Evolutionary conservation across 495 filamentous ascomycete genomes (phyloP), one percentile per base, ranked within the genome.

Genomic region (Podospora didyma): DNA sequence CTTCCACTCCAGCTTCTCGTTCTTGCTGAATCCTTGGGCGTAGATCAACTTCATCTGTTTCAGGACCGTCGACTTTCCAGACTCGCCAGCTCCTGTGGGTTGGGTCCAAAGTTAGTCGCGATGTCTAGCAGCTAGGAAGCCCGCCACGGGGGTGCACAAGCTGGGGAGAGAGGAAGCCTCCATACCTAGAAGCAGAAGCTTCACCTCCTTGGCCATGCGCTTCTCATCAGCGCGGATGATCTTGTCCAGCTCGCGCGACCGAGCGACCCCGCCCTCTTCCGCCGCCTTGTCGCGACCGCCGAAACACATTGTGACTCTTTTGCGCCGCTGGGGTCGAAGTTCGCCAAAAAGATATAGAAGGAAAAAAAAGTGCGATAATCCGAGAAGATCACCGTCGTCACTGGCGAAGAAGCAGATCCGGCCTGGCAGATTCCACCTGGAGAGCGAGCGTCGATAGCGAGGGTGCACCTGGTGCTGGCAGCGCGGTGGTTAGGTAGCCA

Each of bases 31-130:
- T 20, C 95, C 94, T 69, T 90, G 83, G 41, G 90, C 87, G 68
- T 98, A 92, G 63, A 98, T 97, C 72, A 98, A 86, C 67, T 93
- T 92, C 94, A 98, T 98, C 79, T 98, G 94, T 77, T 98, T 98
- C 51, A 98, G 82, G 57, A 98, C 92, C 6, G 94, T 98, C 7
- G 94, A 98, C 70, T 98, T 98, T 44, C 94, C 94, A 26, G 91
- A 96, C 76, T 98, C 94, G 65, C 94, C 94, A 64, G 94, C 94
- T 69, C 94, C 94, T 97, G 70, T 52, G 9, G 2, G 56, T 54
- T 42, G 48, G 50, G 21, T 7, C 22, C n/a, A 16, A 24, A 51
- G 49, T 20, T 54, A 42, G 9, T 31, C 9, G 26, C 4, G 9
- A 31, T 31, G 9, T 31, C 9, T 9, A 31, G 26, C 26, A n/a